Base-by-base conservation (phyloP, 352 stramenopile species). In the Phytophthora brassicae region DNA sequence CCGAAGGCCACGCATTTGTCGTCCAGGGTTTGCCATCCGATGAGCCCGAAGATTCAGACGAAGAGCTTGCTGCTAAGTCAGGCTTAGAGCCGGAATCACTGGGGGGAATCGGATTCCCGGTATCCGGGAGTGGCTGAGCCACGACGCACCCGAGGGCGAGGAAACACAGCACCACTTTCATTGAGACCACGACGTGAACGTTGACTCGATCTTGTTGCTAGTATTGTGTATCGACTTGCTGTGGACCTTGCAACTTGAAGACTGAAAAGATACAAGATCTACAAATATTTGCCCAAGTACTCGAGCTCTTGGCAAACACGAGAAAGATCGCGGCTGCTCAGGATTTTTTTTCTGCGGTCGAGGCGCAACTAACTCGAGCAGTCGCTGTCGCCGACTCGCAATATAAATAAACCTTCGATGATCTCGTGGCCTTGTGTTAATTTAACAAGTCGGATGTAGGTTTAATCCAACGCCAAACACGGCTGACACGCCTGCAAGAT, bases 101-200 rank as follows among this genome's bases (percentile, higher is more conserved):
- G 3, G 38, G 8, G n/a, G 38, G 38, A 7, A 22, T 23, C 38
- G 38, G 5, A 17, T 44, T 26, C 17, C 33, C 35, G 14, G 12
- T 11, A 42, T 24, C n/a, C 38, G 38, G 36, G 19, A n/a, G 38
- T 7, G 9, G 20, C 33, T 67, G 16, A 43, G 45, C 52, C 29
- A 49, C 36, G 39, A 54, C 60, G 28, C 41, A 44, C 5, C 22
- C 24, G 2, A 64, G 33, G 17, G 33, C 45, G 22, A 64, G 47
- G 12, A 64, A 23, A 19, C 29, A 51, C 20, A 64, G 45, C 28
- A 22, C 54, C 41, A 59, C 46, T 36, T 45, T 68, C 60, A 68
- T 64, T 44, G 45, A 26, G 31, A 19, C 12, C 2, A 36, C 35
- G n/a, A 45, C n/a, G 17, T 23, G 23, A 20, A 28, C 9, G n/a